A percentile compares a stretch with the other conserved stretches of the same genome.
phyloP scores from a whole-genome alignment of 2,329 filamentous ascomycete species.

The Lachnellula cervina region DNA sequence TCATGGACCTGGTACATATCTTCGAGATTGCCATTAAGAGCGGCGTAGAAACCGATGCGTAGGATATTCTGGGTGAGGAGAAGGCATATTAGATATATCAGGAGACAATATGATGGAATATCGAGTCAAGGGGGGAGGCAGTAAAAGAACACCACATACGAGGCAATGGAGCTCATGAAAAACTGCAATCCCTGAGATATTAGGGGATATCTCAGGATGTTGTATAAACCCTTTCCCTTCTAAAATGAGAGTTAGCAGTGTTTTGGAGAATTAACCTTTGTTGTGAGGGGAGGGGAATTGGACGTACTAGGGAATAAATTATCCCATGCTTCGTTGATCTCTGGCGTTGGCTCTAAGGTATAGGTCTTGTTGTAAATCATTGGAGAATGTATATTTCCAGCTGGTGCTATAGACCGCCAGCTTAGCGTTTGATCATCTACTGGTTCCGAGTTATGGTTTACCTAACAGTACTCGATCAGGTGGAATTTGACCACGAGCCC shows the following conservation, averaged over 20 bases:
- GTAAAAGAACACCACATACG: neutral
- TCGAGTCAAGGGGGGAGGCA: neutral
- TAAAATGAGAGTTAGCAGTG: neutral
- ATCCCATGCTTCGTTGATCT: too few species aligned
- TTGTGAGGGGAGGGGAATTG: too few species aligned
- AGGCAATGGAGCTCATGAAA: conserved; percentile 4
- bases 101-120: neutral
- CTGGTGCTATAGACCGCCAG: too few species aligned
- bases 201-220: neutral
- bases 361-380: too few species aligned
- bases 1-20: neutral
- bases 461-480: too few species aligned
- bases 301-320: too few species aligned
- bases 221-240: neutral
- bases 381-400: too few species aligned
- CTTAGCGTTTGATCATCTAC: too few species aligned
- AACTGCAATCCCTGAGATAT: neutral
- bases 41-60: neutral
- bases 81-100: neutral
- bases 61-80: neutral
- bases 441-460: too few species aligned
- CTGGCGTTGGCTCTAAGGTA: too few species aligned
- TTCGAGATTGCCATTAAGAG: neutral
- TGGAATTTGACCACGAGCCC: too few species aligned
- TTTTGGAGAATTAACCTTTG: too few species aligned